Base-by-base conservation (phyloP, 495 filamentous ascomycete genomes). In the Aspergillus carlsbadensis region DNA sequence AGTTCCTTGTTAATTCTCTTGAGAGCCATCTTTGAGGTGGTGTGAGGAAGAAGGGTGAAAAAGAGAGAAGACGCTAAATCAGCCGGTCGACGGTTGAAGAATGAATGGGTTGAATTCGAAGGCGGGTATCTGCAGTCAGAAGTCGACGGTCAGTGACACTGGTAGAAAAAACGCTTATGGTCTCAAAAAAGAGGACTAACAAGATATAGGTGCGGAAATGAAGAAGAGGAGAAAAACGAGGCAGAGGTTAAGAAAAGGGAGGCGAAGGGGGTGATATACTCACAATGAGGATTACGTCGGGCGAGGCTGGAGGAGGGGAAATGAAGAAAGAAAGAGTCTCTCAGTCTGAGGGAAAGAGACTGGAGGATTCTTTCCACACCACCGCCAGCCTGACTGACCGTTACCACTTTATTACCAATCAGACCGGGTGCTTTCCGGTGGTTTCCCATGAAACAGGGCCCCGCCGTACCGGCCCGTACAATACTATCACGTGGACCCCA, bases 1-100 rank as follows among this genome's bases (percentile, higher is more conserved):
- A 98, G 89, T 84, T 98, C 94, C 87, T 98, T 98, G 86, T 96
- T 97, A 81, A 98, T 98, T 75, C 94, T 85, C 90, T 98, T 98
- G 71, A 98, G 87, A 79, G 94, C 94, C 94, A 98, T 98, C 65
- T 66, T 73, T 59, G n/a, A 76, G 62, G 70, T 61, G 8, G 50
- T 43, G 35, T 42, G 24, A 57, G n/a, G 64, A 54, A 54, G 40
- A 58, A 58, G 40, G 37, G 42, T 24, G 46, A 21, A 44, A 49
- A 53, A 41, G 52, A 50, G 47, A 36, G 52, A 34, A 54, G 43
- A 39, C 42, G 18, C 41, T 53, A 34, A 37, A 47, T 41, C 43
- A 58, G 54, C 51, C 50, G 54, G 26, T 56, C 48, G 56, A 53
- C 51, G 44, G 39, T 52, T 42, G 26, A 58, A 64, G 60, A 58